Evolutionary conservation across 108 stramenopile genomes (phyloP).

Genomic region (Craspedostauros australis): DNA sequence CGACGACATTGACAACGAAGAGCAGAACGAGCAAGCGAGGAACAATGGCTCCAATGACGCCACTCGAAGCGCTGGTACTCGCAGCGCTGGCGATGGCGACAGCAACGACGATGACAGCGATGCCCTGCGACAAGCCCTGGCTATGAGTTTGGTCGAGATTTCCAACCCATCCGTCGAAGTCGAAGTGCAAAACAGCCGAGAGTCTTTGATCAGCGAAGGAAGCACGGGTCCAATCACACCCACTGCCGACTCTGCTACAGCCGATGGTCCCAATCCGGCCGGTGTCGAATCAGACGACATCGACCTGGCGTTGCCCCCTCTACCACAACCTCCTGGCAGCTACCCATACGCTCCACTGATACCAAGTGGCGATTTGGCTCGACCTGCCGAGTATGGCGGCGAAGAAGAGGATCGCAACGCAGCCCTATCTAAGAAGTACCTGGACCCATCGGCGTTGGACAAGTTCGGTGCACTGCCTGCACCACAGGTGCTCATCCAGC

Average conservation of each 20-base stretch:
- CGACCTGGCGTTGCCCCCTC: conserved; percentile 21
- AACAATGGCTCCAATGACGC: background rate
- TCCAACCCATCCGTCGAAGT: background rate
- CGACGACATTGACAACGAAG: conserved; percentile 17
- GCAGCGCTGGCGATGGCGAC: background rate
- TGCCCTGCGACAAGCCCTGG: conserved; percentile 34
- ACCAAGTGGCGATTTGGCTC: too few relatives aligned
- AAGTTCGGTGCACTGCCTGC: conserved; percentile 62
- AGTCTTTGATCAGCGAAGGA: too few relatives aligned
- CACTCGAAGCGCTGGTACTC: too few relatives aligned
- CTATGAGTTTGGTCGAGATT: conserved; percentile 27
- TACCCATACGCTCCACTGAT: conserved; percentile 27
- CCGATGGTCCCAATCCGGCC: background rate
- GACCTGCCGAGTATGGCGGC: too few relatives aligned
- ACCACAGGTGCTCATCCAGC: conserved; percentile 53
- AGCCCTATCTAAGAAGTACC: too few relatives aligned
- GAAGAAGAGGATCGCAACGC: too few relatives aligned
- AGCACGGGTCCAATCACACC: too few relatives aligned
- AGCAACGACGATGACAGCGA: conserved; percentile 27
- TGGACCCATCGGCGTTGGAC: conserved; percentile 54
- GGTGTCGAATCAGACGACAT: background rate
- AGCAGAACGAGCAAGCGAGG: conserved; percentile 18
- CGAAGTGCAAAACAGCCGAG: too few relatives aligned
- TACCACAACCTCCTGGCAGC: conserved; percentile 18
- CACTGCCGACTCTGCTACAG: background rate